Evolutionary conservation across 1,284 basidiomycete species (phyloP).

Genomic region (Paramarasmius palmivorus): DNA sequence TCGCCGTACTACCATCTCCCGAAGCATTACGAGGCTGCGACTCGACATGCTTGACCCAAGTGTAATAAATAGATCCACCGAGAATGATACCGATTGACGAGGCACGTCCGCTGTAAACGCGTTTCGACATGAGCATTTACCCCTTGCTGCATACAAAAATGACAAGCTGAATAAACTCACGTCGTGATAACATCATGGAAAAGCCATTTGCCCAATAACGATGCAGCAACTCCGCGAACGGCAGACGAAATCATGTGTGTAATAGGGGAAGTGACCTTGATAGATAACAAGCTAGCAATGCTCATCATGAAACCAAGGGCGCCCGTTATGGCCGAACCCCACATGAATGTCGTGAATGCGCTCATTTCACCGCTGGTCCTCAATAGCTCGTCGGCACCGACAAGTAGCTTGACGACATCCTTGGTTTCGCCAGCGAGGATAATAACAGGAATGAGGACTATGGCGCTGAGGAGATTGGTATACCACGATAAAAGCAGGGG

Average conservation of each 20-base stretch:
- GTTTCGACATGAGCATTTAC: not conserved
- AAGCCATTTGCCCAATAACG: conserved; percentile 71
- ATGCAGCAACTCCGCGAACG: conserved; percentile 80
- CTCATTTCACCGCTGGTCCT: conserved; percentile 39
- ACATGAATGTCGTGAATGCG: conserved; percentile 66
- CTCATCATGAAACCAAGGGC: conserved; percentile 86
- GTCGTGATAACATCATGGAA: conserved; percentile 76
- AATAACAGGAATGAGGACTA: conserved; percentile 66
- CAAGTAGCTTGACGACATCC: conserved; percentile 59
- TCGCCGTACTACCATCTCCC: conserved; percentile 2
- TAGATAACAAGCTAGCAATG: conserved; percentile 84
- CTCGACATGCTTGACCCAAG: conserved; percentile 81
- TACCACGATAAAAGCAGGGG: conserved; percentile 85
- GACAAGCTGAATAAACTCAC: conserved; percentile 41
- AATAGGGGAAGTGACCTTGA: conserved; percentile 90
- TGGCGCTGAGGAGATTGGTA: conserved; percentile 73
- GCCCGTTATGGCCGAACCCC: conserved; percentile 83
- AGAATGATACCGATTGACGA: conserved; percentile 81
- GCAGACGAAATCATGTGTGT: conserved; percentile 92
- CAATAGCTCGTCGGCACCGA: conserved; percentile 39
- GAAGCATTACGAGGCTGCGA: conserved; percentile 34
- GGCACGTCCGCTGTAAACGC: conserved; percentile 63
- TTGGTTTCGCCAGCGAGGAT: conserved; percentile 72
- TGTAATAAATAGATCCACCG: conserved; percentile 80
- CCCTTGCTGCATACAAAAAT: no score